Conservation (phyloP, 1,284 basidiomycete species). For the Bjerkandera adusta region DNA sequence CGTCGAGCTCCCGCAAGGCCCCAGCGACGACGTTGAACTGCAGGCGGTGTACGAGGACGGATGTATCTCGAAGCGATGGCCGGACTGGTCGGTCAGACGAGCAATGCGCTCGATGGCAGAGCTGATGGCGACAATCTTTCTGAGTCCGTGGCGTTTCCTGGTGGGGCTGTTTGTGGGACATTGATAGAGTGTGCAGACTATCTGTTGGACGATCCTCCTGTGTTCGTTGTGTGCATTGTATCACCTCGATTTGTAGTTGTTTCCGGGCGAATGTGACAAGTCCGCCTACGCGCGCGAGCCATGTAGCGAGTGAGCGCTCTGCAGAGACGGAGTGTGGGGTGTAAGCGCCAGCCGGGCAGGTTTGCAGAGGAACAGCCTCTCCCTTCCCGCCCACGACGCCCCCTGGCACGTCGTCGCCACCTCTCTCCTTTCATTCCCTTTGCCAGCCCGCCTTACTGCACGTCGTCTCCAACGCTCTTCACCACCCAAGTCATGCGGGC, state of each 20-base stretch:
- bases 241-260: not conserved
- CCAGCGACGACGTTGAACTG: not conserved
- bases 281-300: not conserved
- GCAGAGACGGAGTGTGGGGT: too few species aligned
- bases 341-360: too few species aligned
- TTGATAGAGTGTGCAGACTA: not conserved
- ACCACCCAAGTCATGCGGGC: constrained; percentile 10
- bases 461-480: not conserved
- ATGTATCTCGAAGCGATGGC: not conserved
- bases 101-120: not conserved
- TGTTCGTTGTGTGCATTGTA: not conserved
- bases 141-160: not conserved
- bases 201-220: not conserved
- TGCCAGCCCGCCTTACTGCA: not conserved
- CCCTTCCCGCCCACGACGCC: too few species aligned
- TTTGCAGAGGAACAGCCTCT: too few species aligned
- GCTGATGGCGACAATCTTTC: not conserved
- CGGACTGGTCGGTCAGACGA: not conserved
- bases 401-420: too few species aligned
- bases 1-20: not conserved
- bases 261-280: not conserved
- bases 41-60: not conserved
- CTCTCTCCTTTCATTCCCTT: not conserved
- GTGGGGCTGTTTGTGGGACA: not conserved
- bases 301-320: too few species aligned